Percentiles rank a stretch among this genome's conserved stretches.
These are phyloP conservation scores for Pezicula neosporulosa DNA, from an alignment of 2,329 filamentous ascomycete species.

Conservation along the genomic window DNA sequence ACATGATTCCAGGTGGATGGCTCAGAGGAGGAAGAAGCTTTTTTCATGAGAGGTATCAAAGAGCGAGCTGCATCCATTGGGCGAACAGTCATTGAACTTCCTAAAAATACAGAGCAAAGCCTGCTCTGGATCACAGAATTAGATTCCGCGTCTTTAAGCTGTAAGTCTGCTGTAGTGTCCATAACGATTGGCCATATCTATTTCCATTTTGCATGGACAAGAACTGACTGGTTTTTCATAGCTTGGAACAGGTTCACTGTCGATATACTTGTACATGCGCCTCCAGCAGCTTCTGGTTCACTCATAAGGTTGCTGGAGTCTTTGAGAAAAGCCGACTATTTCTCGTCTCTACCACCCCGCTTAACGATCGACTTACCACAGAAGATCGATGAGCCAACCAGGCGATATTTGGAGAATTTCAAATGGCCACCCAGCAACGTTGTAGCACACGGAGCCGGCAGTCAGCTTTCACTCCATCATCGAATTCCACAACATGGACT, in stretches of 20 bases:
- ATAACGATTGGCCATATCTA: not conserved
- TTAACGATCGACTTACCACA: conserved; percentile 82
- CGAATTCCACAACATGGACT: conserved; percentile 61
- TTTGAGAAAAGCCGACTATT: conserved; percentile 71
- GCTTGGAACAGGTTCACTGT: conserved; percentile 77
- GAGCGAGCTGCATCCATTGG: conserved; percentile 47
- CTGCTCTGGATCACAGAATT: conserved; percentile 77
- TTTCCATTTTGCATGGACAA: too few species aligned
- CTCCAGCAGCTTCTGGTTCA: conserved; percentile 66
- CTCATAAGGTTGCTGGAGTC: conserved; percentile 75
- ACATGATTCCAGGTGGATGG: conserved; percentile 61
- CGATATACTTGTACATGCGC: conserved; percentile 81
- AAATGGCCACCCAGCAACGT: conserved; percentile 58
- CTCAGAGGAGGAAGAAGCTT: conserved; percentile 61
- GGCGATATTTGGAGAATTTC: conserved; percentile 59
- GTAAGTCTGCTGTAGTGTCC: conserved; percentile 36
- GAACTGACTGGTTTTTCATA: conserved; percentile 28
- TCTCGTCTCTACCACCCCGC: conserved; percentile 64
- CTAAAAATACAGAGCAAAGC: conserved; percentile 56
- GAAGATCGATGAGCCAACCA: conserved; percentile 61
- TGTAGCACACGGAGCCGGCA: conserved; percentile 34
- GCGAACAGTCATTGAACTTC: conserved; percentile 72
- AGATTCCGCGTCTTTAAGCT: conserved; percentile 66
- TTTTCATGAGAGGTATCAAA: conserved; percentile 60
- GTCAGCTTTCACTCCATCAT: conserved; percentile 67